A percentile compares a stretch with the other conserved stretches of the same genome.
phyloP scores from a whole-genome alignment of 768 basidiomycete genomes.

The Tephrocybe sp. region DNA sequence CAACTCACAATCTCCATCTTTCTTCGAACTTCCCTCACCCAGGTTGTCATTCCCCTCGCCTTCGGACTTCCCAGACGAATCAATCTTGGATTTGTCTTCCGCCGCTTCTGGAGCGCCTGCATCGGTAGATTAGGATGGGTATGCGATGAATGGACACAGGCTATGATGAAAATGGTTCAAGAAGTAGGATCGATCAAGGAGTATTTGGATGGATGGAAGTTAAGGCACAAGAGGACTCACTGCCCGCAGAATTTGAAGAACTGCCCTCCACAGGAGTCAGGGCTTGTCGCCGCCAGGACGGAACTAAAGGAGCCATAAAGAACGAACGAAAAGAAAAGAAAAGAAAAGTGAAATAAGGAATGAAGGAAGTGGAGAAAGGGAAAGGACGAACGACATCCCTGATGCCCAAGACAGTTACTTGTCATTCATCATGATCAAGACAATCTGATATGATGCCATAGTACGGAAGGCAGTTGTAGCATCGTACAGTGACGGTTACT shows the following conservation, averaged over 20 bases:
- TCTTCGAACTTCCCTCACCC: too few relatives aligned
- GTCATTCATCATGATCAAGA: constrained; percentile 1
- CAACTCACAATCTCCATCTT: not conserved
- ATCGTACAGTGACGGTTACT: constrained; percentile 14
- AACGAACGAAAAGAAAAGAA: constrained; percentile 11
- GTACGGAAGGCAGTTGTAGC: not conserved
- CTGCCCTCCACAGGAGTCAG: constrained; percentile 8
- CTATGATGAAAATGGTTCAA: not conserved
- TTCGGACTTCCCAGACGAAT: constrained; percentile 1
- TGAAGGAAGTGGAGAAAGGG: constrained; percentile 6
- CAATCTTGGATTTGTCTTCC: not conserved
- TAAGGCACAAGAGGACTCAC: constrained; percentile 11
- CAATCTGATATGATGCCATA: constrained; percentile 7
- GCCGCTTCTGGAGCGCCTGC: constrained; percentile 12
- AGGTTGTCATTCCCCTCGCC: not conserved
- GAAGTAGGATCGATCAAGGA: not conserved
- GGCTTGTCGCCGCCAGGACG: constrained; percentile 21
- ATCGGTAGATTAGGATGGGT: not conserved
- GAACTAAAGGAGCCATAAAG: constrained; percentile 19
- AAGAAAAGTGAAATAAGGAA: constrained; percentile 8
- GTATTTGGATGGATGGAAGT: not conserved
- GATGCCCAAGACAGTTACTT: constrained; percentile 4
- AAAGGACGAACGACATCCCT: constrained; percentile 10
- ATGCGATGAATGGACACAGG: not conserved
- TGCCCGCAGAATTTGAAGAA: constrained; percentile 13